phyloP scores from a whole-genome alignment of 1,139 yeast species.

The Hyphopichia buzzinii region DNA sequence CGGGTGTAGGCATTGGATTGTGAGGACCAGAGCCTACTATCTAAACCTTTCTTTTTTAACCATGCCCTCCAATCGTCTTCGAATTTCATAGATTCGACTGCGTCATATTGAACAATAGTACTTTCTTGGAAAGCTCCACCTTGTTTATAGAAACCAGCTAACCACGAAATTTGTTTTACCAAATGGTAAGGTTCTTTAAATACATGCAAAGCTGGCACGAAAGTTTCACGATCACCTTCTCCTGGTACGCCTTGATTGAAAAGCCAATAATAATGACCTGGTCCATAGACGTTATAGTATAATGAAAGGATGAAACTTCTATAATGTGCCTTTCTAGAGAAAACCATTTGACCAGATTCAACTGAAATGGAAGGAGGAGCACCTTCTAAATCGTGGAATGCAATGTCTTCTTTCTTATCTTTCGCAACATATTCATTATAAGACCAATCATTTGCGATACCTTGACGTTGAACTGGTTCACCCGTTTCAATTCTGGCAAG shows the following conservation, averaged over 20 bases:
- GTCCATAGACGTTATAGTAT: constrained; percentile 32
- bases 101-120: constrained; percentile 34
- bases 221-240: constrained; percentile 40
- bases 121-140: constrained; percentile 25
- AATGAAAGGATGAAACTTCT: constrained; percentile 27
- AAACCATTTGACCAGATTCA: constrained; percentile 38
- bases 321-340: constrained; percentile 32
- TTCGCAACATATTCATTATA: constrained; percentile 20
- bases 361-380: constrained; percentile 26
- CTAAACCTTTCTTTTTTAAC: constrained; percentile 20
- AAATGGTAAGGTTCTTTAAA: constrained; percentile 35
- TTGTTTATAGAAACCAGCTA: constrained; percentile 20
- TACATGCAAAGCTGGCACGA: constrained; percentile 37
- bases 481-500: constrained; percentile 32
- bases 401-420: constrained; percentile 17
- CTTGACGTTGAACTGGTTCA: constrained; percentile 27
- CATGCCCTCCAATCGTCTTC: constrained; percentile 28
- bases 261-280: constrained; percentile 26
- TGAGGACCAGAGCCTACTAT: constrained; percentile 31
- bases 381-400: constrained; percentile 34
- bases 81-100: constrained; percentile 22
- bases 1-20: constrained; percentile 28
- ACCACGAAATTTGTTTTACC: constrained; percentile 21
- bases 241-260: constrained; percentile 39
- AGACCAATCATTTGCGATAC: constrained; percentile 25